Conservation (phyloP, 2,329 filamentous ascomycete genomes). For the Fusarium zealandicum region DNA sequence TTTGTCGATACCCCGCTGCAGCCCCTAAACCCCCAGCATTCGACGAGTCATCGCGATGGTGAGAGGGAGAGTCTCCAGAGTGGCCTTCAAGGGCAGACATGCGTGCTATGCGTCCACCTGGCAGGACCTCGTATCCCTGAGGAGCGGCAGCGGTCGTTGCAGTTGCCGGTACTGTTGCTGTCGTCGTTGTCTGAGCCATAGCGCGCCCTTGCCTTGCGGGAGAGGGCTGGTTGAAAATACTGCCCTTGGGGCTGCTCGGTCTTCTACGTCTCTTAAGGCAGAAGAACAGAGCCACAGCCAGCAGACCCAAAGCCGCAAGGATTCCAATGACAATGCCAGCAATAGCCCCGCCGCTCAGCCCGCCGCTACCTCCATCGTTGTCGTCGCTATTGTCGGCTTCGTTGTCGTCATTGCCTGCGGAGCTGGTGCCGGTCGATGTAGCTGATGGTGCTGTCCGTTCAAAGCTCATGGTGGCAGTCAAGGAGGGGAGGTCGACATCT, state of each 20-base stretch:
- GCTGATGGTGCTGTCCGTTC: conserved; percentile 53
- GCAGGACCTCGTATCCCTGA: conserved; percentile 75
- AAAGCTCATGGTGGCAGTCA: conserved; percentile 72
- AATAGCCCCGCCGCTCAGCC: conserved; percentile 83
- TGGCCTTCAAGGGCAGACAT: conserved; percentile 93
- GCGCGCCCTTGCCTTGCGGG: conserved; percentile 64
- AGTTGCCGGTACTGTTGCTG: conserved; percentile 36
- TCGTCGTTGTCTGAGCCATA: conserved; percentile 47
- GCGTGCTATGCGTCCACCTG: conserved; percentile 87
- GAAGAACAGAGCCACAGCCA: conserved; percentile 74
- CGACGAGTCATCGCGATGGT: conserved; percentile 53
- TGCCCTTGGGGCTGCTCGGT: conserved; percentile 69
- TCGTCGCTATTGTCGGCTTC: conserved; percentile 30
- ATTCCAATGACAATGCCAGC: conserved; percentile 89
- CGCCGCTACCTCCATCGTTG: conserved; percentile 36
- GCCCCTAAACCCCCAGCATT: conserved; percentile 51
- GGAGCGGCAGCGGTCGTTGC: conserved; percentile 41
- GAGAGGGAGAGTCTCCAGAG: conserved; percentile 66
- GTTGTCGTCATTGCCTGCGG: conserved; percentile 24
- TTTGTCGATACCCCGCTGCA: conserved; percentile 58
- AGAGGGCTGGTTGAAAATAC: conserved; percentile 88
- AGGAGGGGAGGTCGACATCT: conserved; percentile 78
- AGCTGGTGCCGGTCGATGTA: conserved; percentile 30
- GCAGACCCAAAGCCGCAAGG: conserved; percentile 71
- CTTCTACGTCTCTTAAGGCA: conserved; percentile 65